These are phyloP conservation scores for Phytophthora rubi DNA, from an alignment of 352 stramenopile genomes.

Conservation along the genomic window DNA sequence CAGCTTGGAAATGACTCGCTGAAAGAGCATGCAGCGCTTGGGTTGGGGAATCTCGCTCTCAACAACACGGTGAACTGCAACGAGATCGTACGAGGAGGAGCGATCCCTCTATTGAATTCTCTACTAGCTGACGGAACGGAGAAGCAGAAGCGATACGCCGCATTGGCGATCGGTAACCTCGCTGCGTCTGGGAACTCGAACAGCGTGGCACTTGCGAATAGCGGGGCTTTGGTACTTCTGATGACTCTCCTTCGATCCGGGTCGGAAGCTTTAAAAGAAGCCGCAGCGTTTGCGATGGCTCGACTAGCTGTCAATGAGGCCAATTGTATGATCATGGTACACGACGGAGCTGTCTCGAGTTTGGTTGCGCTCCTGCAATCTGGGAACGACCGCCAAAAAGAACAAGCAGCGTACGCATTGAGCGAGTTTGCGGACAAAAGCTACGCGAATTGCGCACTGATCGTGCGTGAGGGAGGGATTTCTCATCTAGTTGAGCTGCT, in stretches of 20 bases:
- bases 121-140: background rate
- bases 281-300: conserved; percentile 6
- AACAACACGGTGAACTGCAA: background rate
- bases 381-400: conserved; percentile 1
- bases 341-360: background rate
- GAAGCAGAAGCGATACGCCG: background rate
- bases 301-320: background rate
- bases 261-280: conserved; percentile 4
- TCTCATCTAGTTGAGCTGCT: background rate
- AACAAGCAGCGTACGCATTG: conserved; percentile 6
- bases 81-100: conserved; percentile 1
- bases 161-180: background rate
- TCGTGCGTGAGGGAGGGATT: background rate
- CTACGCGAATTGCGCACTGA: conserved; percentile 1
- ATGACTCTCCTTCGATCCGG: conserved; percentile 5
- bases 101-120: background rate
- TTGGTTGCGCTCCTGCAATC: conserved; percentile 1
- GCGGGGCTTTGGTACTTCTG: background rate
- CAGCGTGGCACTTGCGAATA: background rate
- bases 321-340: background rate
- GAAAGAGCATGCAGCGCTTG: conserved; percentile 7
- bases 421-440: conserved; percentile 9
- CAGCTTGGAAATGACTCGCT: background rate
- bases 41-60: conserved; percentile 9
- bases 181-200: background rate